Evolutionary conservation across 805 yeast genomes (phyloP), one percentile per base, ranked within the genome.

Genomic region (Nakazawaea populi): DNA sequence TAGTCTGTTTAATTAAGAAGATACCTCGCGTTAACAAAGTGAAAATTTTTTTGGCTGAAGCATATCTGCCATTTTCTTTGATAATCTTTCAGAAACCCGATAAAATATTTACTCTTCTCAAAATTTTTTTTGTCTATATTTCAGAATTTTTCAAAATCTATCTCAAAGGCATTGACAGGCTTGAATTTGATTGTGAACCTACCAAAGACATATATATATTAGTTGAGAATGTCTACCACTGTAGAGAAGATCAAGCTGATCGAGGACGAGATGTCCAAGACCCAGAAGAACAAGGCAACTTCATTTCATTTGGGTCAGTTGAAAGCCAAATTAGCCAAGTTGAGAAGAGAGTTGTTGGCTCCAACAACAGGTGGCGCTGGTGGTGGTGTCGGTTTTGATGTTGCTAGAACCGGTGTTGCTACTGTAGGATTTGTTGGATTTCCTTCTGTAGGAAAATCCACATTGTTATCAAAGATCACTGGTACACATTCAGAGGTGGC

Each of bases 401-500:
- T 94, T 43, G 96, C 96, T n/a, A 82, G 97, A 68, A 92, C 97
- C 0, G 99, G 99, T 70, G 97, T 89, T 11, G 97, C 97, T 4
- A 82, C 96, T 7, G 95, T 94, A 48, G 99, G 99, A 8, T 94
- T 91, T 65, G 96, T 94, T 42, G 99, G 99, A 3, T 94, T 94
- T 66, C 99, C 99, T 1, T 91, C 98, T 1, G 99, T 94, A 3
- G 94, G 94, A 34, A 87, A 87, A 62, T 82, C 89, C 7, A 94
- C 99, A 1, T 71, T 94, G 53, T 77, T 94, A 58, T 82, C 89
- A 31, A 87, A 89, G 67, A 72, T 94, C 46, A 94, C 99, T 0
- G 98, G 99, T 56, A 91, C 97, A 3, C 96, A 89, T 64, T 87
- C 96, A 1, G 99, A 92, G 69, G 97, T 86, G n/a, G 97, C 98